phyloP scores from a whole-genome alignment of 2,329 filamentous ascomycete genomes.

The Metarhizium brunneum region DNA sequence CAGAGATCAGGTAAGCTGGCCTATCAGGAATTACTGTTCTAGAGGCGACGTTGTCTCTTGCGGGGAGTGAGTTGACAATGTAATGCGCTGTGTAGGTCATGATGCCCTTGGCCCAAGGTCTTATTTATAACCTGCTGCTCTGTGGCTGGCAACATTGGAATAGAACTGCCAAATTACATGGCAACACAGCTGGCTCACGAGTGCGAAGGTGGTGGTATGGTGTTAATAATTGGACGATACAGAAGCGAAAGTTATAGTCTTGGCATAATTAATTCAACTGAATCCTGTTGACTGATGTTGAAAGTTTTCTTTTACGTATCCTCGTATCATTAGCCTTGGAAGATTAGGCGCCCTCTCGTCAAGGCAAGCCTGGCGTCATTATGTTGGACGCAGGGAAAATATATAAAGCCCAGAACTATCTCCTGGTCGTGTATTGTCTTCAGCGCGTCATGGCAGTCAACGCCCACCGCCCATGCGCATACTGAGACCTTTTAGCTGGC shows the following conservation, averaged over 20 bases:
- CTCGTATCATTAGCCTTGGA: background rate
- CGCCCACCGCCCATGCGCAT: background rate
- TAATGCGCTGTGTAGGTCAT: constrained; percentile 47
- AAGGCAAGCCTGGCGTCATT: background rate
- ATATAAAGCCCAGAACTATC: background rate
- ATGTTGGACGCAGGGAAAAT: background rate
- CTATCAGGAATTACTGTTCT: background rate
- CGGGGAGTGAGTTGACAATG: background rate
- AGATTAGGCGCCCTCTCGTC: background rate
- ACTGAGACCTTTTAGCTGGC: background rate
- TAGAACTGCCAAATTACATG: constrained; percentile 63
- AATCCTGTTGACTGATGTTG: background rate
- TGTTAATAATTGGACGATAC: constrained; percentile 82
- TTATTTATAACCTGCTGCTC: constrained; percentile 78
- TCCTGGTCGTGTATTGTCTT: background rate
- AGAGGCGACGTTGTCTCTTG: background rate
- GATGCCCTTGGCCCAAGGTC: constrained; percentile 78
- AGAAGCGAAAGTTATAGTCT: constrained; percentile 34
- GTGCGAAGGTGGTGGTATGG: constrained; percentile 90
- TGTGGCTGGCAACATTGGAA: constrained; percentile 91
- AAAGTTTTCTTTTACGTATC: background rate
- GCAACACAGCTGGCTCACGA: constrained; percentile 65
- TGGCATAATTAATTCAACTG: background rate
- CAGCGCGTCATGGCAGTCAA: background rate
- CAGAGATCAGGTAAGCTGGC: constrained; percentile 67